Evolutionary conservation across 768 basidiomycete species (phyloP), one percentile per base, ranked within the genome.

Genomic region (Russula lepida): DNA sequence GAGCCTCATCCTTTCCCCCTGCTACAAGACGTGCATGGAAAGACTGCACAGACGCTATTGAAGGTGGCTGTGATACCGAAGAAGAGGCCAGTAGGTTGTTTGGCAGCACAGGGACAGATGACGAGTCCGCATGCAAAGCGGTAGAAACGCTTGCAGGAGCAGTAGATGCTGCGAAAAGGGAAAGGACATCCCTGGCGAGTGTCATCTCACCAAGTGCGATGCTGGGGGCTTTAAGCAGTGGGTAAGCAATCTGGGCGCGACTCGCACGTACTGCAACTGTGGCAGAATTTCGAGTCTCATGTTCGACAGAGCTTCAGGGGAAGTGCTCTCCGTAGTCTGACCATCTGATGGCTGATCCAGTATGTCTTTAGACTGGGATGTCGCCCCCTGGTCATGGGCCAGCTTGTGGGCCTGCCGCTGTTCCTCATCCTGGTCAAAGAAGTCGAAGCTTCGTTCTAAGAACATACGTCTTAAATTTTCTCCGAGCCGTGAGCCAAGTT

Each of bases 151-250:
- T 28, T 44, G 52, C 39, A 21, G 60, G 44, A 13, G 63, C 50
- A 32, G 58, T 48, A 28, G 78, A 74, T 32, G 78, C 71, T 15
- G 90, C 73, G 15, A 92, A 73, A 28, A 83, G 76, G 25, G 78
- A 74, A 30, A 93, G 73, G 25, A 93, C 75, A 63, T 90, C 88
- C 65, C 80, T 81, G 11, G 89, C 89, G 58, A 85, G 84, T 7
- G 81, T 79, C 81, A 92, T 87, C 72, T 93, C 91, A 58, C 89
- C 89, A 50, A 85, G 73, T 28, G 89, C 88, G 62, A 84, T 80
- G 64, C 89, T 90, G 63, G 51, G 13, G 52, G 27, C 25, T 37
- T 51, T 62, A 27, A 62, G 56, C 8, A 21, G 23, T 47, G 4
- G 28, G 9, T 25, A n/a, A 33, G 12, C 17, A 44, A 52, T 46